Percentiles rank a stretch among this genome's conserved stretches.
phyloP scores from a whole-genome alignment of 108 stramenopile genomes.

The Chaetoceros tenuissimus region DNA sequence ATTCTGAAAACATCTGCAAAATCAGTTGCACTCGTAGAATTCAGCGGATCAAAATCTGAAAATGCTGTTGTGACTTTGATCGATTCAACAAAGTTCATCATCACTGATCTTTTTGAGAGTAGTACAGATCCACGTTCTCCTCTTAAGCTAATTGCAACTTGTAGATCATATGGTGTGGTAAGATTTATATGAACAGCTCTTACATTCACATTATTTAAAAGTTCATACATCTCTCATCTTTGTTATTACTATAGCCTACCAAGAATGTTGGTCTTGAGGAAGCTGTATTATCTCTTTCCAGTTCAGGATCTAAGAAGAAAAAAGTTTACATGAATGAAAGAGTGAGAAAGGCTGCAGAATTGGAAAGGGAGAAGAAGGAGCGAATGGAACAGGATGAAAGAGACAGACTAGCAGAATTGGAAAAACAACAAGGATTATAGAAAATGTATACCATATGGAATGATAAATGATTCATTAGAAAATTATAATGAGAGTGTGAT shows the following conservation, averaged over 20 bases:
- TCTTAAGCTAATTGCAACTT: conserved; percentile 56
- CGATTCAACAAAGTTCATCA: conserved; percentile 67
- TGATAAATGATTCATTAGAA: no score
- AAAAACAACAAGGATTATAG: conserved; percentile 19
- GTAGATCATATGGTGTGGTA: conserved; percentile 38
- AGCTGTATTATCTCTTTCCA: conserved; percentile 26
- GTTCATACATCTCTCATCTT: background rate
- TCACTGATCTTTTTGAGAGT: conserved; percentile 68
- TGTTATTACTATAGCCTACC: conserved; percentile 23
- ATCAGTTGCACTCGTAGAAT: conserved; percentile 57
- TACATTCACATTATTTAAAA: background rate
- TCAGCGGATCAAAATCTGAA: conserved; percentile 63
- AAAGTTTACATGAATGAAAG: conserved; percentile 65
- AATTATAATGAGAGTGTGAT: no score
- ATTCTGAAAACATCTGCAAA: conserved; percentile 55
- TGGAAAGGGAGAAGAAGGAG: conserved; percentile 44
- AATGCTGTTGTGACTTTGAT: conserved; percentile 55
- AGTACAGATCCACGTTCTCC: conserved; percentile 67
- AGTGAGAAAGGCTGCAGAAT: conserved; percentile 59
- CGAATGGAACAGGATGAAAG: conserved; percentile 66
- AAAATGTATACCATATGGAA: conserved; percentile 4
- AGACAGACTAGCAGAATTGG: conserved; percentile 49
- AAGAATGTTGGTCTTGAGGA: conserved; percentile 46
- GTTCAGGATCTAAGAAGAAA: conserved; percentile 41
- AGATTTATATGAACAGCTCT: background rate